Conservation (phyloP, 2,329 filamentous ascomycete genomes). For the Madurella fahalii region DNA sequence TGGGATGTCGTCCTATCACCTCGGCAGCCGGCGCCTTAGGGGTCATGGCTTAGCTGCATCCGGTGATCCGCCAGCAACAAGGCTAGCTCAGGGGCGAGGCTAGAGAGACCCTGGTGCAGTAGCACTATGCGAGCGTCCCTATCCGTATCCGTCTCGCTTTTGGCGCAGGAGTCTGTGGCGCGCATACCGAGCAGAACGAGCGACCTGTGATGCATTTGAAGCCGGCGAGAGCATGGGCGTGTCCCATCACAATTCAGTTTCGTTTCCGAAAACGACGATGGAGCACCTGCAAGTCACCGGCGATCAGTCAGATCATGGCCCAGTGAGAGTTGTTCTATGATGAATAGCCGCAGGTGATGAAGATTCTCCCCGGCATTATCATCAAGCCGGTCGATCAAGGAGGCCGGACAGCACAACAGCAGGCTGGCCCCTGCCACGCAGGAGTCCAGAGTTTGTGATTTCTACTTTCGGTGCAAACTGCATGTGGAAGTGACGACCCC, state of each 20-base stretch:
- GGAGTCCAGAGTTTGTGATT: too few relatives aligned
- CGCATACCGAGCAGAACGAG: too few relatives aligned
- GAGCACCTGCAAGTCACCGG: background rate
- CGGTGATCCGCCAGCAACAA: too few relatives aligned
- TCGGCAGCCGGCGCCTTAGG: slow-evolving; percentile 2
- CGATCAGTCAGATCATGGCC: background rate
- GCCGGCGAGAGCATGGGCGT: background rate
- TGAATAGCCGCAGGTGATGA: too few relatives aligned
- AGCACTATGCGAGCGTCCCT: slow-evolving; percentile 21
- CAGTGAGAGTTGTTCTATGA: background rate
- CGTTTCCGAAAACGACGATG: background rate
- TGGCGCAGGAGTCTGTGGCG: background rate
- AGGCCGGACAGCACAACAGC: too few relatives aligned
- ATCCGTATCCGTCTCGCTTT: slow-evolving; percentile 11
- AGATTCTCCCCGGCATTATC: too few relatives aligned
- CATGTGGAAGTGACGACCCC: too few relatives aligned
- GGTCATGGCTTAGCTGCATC: background rate
- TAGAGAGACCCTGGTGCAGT: slow-evolving; percentile 17
- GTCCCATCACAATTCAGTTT: background rate
- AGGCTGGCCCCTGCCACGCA: too few relatives aligned
- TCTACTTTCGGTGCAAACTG: too few relatives aligned
- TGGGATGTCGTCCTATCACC: background rate
- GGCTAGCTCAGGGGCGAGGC: background rate
- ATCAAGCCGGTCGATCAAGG: too few relatives aligned
- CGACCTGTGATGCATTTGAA: background rate